A percentile compares a stretch with the other conserved stretches of the same genome.
Conservation (phyloP, 2,329 filamentous ascomycete genomes). For the Epichloe festucae region DNA sequence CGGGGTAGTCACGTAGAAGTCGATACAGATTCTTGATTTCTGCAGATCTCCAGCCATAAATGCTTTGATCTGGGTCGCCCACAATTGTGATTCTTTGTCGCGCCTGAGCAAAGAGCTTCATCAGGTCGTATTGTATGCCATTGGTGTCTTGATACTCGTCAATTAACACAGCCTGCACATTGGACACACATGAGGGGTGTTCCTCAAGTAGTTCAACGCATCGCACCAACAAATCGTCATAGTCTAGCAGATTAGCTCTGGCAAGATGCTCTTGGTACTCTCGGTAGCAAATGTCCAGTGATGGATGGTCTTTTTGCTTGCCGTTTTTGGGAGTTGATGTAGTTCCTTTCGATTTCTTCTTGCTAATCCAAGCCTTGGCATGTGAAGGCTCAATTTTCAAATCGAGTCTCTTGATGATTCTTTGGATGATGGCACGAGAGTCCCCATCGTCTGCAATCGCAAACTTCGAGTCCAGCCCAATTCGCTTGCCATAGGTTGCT, state of each 20-base stretch:
- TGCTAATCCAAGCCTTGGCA: conserved; percentile 66
- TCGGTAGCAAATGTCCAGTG: conserved; percentile 54
- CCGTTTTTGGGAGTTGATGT: conserved; percentile 29
- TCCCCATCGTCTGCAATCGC: conserved; percentile 82
- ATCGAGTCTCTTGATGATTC: conserved; percentile 66
- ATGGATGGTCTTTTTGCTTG: conserved; percentile 31
- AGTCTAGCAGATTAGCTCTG: conserved; percentile 75
- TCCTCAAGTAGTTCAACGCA: conserved; percentile 66
- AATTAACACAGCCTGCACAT: conserved; percentile 82
- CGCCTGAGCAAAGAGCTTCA: conserved; percentile 69
- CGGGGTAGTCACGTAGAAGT: conserved; percentile 62
- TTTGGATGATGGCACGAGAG: conserved; percentile 63
- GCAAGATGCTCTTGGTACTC: conserved; percentile 69
- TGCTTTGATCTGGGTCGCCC: conserved; percentile 93
- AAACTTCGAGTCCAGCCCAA: conserved; percentile 73
- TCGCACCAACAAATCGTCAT: conserved; percentile 78
- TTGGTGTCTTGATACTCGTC: conserved; percentile 99
- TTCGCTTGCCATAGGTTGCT: conserved; percentile 67
- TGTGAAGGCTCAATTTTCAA: conserved; percentile 54
- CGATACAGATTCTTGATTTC: conserved; percentile 79
- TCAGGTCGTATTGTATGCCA: conserved; percentile 84
- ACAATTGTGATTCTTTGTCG: conserved; percentile 79
- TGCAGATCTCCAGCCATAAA: conserved; percentile 89
- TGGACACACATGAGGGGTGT: conserved; percentile 70
- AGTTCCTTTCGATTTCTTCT: conserved; percentile 44